Conservation (phyloP, 495 filamentous ascomycete species). For the Neurospora tetraspora region DNA sequence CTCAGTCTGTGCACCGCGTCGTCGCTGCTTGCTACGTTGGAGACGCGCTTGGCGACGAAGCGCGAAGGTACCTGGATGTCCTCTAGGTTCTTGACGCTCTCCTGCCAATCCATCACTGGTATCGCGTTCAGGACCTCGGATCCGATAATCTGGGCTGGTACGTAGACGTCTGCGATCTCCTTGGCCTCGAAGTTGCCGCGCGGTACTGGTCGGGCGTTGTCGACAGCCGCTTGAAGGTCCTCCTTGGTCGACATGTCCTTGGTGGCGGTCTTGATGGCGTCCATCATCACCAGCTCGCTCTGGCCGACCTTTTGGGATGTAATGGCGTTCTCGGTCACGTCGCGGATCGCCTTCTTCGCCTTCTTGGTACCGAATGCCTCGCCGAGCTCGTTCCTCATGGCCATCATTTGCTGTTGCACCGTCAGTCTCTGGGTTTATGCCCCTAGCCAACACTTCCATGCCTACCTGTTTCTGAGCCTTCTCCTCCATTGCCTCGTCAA, state of each 20-base stretch:
- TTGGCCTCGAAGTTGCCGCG: slow-evolving; percentile 60
- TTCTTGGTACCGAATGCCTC: slow-evolving; percentile 91
- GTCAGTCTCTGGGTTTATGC: not conserved
- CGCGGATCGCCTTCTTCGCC: slow-evolving; percentile 72
- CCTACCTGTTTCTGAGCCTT: slow-evolving; percentile 30
- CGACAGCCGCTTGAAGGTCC: slow-evolving; percentile 54
- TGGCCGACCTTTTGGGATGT: slow-evolving; percentile 39
- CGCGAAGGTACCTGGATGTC: slow-evolving; percentile 48
- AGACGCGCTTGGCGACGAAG: slow-evolving; percentile 57
- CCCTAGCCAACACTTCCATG: not conserved
- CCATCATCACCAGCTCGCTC: slow-evolving; percentile 51
- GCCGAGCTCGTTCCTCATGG: slow-evolving; percentile 61
- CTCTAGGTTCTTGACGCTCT: slow-evolving; percentile 47
- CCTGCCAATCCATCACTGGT: slow-evolving; percentile 65
- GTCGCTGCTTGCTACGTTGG: slow-evolving; percentile 42
- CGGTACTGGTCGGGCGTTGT: slow-evolving; percentile 69
- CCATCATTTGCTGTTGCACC: slow-evolving; percentile 27
- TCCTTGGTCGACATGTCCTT: slow-evolving; percentile 47
- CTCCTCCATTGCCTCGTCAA: slow-evolving; percentile 28
- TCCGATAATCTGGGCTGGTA: slow-evolving; percentile 57
- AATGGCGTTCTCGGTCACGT: slow-evolving; percentile 72
- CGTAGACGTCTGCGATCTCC: slow-evolving; percentile 74
- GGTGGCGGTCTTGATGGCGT: slow-evolving; percentile 49
- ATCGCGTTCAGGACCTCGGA: slow-evolving; percentile 48
- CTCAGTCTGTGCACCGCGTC: slow-evolving; percentile 49